Evolutionary conservation across 352 stramenopile genomes (phyloP).

Genomic region (Pythium grandisporangium): DNA sequence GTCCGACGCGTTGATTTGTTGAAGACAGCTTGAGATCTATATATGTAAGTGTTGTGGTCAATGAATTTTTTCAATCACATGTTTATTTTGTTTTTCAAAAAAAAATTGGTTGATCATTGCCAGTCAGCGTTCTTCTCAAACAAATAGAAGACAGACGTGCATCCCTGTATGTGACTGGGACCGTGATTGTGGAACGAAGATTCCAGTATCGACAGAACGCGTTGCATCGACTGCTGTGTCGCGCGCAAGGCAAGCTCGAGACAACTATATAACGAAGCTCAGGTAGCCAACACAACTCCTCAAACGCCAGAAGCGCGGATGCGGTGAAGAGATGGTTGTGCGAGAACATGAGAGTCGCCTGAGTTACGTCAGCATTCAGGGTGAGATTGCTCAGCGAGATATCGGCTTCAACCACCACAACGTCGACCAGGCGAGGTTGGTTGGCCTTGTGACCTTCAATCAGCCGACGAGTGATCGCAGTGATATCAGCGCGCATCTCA

Average conservation of each 20-base stretch:
- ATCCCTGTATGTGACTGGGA: no score
- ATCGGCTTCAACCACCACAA: background rate
- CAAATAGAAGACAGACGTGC: no score
- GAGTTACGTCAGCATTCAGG: background rate
- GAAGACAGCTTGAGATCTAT: no score
- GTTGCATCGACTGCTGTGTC: conserved; percentile 1
- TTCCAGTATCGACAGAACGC: background rate
- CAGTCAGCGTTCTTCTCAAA: no score
- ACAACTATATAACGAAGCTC: conserved; percentile 1
- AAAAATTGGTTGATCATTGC: no score
- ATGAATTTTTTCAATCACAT: no score
- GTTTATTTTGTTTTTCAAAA: no score
- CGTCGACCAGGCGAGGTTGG: background rate
- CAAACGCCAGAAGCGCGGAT: background rate
- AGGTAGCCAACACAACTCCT: conserved; percentile 1
- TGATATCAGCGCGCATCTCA: conserved; percentile 2
- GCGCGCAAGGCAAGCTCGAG: background rate
- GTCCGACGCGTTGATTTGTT: no score
- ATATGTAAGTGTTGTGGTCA: no score
- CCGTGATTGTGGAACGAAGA: background rate
- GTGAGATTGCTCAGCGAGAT: background rate
- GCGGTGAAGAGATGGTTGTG: conserved; percentile 4
- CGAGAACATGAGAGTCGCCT: conserved; percentile 1
- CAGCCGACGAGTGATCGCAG: background rate
- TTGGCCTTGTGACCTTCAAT: background rate